A percentile compares a stretch with the other conserved stretches of the same genome.
Evolutionary conservation across 805 yeast genomes (phyloP).

Genomic region (Debaryomyces castellii): DNA sequence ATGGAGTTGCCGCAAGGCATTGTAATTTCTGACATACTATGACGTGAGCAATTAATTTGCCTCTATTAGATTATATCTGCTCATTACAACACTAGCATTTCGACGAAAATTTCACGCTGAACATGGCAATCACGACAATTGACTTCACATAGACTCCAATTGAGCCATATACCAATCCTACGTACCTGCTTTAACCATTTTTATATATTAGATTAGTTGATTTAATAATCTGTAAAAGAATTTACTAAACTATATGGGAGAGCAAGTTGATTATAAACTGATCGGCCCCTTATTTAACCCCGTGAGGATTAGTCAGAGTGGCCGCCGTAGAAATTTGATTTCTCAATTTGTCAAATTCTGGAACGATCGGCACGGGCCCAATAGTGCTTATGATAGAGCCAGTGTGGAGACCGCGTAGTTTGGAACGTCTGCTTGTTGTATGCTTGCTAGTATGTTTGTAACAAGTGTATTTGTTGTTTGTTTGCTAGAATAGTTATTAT

Average conservation of each 20-base stretch:
- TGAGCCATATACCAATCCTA: conserved; percentile 10
- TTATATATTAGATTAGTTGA: conserved; percentile 10
- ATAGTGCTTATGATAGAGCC: background rate
- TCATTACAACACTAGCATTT: background rate
- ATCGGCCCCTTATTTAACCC: background rate
- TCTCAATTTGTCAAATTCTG: background rate
- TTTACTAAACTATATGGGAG: background rate
- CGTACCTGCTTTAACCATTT: conserved; percentile 68
- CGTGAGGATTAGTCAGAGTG: background rate
- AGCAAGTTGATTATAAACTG: background rate
- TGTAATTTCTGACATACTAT: too few relatives aligned
- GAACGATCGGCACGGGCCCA: background rate
- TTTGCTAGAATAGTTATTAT: too few relatives aligned
- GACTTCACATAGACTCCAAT: conserved; percentile 1
- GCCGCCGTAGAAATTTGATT: background rate
- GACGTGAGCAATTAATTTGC: background rate
- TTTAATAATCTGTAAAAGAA: background rate
- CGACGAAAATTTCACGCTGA: background rate
- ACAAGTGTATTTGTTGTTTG: too few relatives aligned
- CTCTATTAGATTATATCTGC: background rate
- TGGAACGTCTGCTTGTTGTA: too few relatives aligned
- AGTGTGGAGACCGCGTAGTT: background rate
- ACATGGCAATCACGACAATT: background rate
- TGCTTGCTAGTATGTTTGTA: too few relatives aligned
- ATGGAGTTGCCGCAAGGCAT: too few relatives aligned